A percentile compares a stretch with the other conserved stretches of the same genome.
These are phyloP conservation scores for Agapanthus africanus DNA, from an alignment of 106 monocot genomes.

Conservation along the genomic window DNA sequence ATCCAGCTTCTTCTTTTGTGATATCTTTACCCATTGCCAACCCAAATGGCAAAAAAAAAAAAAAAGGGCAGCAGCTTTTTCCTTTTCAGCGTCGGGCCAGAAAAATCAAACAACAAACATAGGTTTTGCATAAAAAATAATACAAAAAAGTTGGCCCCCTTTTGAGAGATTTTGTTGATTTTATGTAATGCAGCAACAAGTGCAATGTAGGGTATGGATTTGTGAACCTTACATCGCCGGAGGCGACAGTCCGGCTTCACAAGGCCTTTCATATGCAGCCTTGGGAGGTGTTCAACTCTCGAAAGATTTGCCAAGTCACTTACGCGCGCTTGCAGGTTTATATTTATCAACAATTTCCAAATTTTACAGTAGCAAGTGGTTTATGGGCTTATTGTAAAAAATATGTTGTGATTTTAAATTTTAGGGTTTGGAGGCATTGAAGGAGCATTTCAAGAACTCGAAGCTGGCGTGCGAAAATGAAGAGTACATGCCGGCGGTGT, in stretches of 20 bases:
- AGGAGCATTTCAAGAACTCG: conserved; percentile 94
- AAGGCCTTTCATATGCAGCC: conserved; percentile 80
- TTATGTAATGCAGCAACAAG: conserved; percentile 66
- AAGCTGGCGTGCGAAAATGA: conserved; percentile 93
- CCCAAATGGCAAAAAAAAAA: conserved; percentile 1
- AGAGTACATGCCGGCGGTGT: conserved; percentile 97
- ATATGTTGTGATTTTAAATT: not conserved
- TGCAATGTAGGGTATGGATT: conserved; percentile 99
- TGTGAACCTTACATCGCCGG: conserved; percentile 88
- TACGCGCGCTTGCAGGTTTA: conserved; percentile 93
- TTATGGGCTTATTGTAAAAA: not conserved
- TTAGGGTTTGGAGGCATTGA: conserved; percentile 95
- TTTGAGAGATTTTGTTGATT: not conserved
- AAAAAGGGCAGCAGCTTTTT: conserved; percentile 9
- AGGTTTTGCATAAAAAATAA: conserved; percentile 2
- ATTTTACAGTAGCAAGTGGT: not conserved
- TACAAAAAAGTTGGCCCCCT: not conserved
- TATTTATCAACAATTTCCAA: not conserved
- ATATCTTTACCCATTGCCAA: too few relatives aligned
- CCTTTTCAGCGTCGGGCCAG: not conserved
- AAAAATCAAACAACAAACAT: not conserved
- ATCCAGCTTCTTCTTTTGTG: not conserved
- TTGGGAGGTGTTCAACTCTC: conserved; percentile 99
- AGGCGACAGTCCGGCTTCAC: conserved; percentile 82
- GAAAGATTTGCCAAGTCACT: conserved; percentile 96